Percentiles rank a stretch among this genome's conserved stretches.
Conservation (phyloP, 139 green algal genomes). For the Tetraselmis striata region DNA sequence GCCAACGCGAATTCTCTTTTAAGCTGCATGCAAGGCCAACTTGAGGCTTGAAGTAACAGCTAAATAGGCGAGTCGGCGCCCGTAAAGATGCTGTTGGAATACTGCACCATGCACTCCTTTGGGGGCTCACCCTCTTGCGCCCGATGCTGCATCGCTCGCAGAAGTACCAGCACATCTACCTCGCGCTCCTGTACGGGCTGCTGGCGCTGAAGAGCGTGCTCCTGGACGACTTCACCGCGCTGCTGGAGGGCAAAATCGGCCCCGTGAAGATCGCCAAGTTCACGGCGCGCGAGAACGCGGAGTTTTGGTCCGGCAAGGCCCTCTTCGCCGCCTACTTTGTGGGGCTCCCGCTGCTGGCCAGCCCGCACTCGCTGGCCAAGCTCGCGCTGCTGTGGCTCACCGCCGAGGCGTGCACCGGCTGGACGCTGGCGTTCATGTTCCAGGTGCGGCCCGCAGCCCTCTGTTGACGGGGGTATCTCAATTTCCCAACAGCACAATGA, state of each 20-base stretch:
- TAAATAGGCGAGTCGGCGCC: no score
- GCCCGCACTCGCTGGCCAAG: constrained; percentile 9
- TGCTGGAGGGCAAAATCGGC: constrained; percentile 44
- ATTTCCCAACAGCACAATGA: no score
- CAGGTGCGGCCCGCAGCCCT: constrained; percentile 44
- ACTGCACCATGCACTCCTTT: no score
- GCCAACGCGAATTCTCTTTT: no score
- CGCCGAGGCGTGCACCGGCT: constrained; percentile 37
- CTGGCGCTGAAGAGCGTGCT: constrained; percentile 60
- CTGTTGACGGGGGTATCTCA: no score
- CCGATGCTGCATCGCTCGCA: constrained; percentile 20
- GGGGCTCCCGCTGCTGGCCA: constrained; percentile 17
- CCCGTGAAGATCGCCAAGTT: constrained; percentile 28
- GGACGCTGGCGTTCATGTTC: constrained; percentile 68
- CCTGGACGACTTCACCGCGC: constrained; percentile 57
- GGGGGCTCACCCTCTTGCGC: no score
- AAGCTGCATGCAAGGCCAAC: no score
- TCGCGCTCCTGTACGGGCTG: constrained; percentile 52
- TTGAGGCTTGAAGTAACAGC: no score
- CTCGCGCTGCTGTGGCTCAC: constrained; percentile 34
- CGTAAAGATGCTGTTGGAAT: no score
- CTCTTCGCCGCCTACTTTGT: constrained; percentile 25
- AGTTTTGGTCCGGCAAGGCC: constrained; percentile 42
- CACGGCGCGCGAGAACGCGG: constrained; percentile 18
- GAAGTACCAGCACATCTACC: constrained; percentile 58